Base-by-base conservation (phyloP, 2,329 filamentous ascomycete genomes). In the Esteya vermicola region DNA sequence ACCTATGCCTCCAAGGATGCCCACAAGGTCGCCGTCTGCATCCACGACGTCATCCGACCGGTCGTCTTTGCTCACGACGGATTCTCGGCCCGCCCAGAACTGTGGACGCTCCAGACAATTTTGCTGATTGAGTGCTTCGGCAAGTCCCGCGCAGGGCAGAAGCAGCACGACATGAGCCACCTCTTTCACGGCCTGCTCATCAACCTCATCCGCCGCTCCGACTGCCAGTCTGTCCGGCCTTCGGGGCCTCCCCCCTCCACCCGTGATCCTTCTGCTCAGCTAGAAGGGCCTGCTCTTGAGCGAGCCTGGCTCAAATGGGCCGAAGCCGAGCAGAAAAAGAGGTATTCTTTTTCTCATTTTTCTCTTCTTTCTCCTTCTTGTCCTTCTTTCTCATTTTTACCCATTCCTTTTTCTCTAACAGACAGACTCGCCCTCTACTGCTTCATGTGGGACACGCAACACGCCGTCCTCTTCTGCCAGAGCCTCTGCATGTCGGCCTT, bases 401-500 rank as follows among this genome's bases (percentile, higher is more conserved):
- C n/a, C n/a, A n/a, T n/a, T n/a, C n/a, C n/a, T n/a, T 22, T 23
- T 12, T 33, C 32, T 7, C 14, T 14, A 13, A 21, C 33, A 21
- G 19, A 39, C 33, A 42, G 40, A 6, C 44, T 47, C 4, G 46
- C 46, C 1, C 31, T 47, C 12, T 31, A 38, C 23, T 47, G 44
- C 28, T 47, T 47, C 38, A 44, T 47, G 42, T 47, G 46, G 46
- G 46, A 47, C 37, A 47, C 46, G 2, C 44, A 47, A 28, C 46
- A 47, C 20, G 46, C 46, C 19, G 46, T 47, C 8, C 44, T 47
- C 19, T 47, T 47, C 32, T 47, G 46, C 39, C 46, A 47, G 34
- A 47, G 46, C 23, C 33, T 47, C n/a, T 47, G 46, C 32, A 47
- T 47, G 46, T 47, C 44, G 2, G 44, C 46, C 4, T 47, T 47